Evolutionary conservation across 805 yeast species (phyloP).

Genomic region (Lachancea mirantina): DNA sequence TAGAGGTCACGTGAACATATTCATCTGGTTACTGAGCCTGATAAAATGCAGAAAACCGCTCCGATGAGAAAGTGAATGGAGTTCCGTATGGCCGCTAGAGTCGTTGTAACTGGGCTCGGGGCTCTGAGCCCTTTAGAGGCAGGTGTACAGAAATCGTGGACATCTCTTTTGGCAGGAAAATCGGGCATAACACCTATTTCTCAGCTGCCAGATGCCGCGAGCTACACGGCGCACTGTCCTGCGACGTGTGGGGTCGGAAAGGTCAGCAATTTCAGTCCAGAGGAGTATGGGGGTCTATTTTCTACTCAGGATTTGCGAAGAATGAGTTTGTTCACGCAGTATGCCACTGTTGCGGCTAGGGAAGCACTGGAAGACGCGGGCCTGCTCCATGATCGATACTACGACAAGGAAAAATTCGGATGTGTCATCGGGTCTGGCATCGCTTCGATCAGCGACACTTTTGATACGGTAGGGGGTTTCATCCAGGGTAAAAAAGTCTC

Average conservation of each 20-base stretch:
- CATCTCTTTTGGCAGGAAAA: constrained; percentile 39
- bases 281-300: constrained; percentile 34
- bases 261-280: constrained; percentile 43
- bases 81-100: constrained; percentile 41
- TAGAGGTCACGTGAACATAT: too few species aligned
- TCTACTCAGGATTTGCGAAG: constrained; percentile 45
- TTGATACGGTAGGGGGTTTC: constrained; percentile 51
- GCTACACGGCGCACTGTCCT: constrained; percentile 41
- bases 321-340: constrained; percentile 66
- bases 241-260: constrained; percentile 61
- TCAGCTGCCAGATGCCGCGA: constrained; percentile 31
- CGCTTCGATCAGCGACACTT: constrained; percentile 73
- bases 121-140: constrained; percentile 80
- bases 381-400: constrained; percentile 36
- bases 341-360: constrained; percentile 65
- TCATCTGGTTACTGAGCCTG: too few species aligned
- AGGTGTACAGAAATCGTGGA: constrained; percentile 52
- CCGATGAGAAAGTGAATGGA: too few species aligned
- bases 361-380: constrained; percentile 72
- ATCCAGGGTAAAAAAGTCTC: constrained; percentile 50
- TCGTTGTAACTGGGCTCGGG: constrained; percentile 91
- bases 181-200: constrained; percentile 57
- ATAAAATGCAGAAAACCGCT: too few species aligned
- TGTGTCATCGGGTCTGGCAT: constrained; percentile 91
- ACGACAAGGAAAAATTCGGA: constrained; percentile 36